Base-by-base conservation (phyloP, 2,329 filamentous ascomycete genomes). In the Westerdykella sp. region DNA sequence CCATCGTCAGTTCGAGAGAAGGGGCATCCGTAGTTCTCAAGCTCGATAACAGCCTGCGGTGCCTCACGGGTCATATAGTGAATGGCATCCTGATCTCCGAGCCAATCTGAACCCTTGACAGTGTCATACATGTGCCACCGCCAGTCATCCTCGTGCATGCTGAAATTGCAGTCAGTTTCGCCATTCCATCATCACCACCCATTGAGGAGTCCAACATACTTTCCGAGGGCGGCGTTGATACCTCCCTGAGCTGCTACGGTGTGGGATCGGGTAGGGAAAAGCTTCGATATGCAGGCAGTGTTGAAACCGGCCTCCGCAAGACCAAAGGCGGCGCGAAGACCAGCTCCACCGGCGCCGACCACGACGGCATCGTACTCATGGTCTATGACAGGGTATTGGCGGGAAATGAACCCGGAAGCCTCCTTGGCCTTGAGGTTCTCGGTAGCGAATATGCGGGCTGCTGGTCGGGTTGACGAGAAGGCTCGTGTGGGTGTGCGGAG, bases 51-150 rank as follows among this genome's bases (percentile, higher is more conserved):
- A 56, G 86, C 91, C 48, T 84, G 83, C 28, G 90, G 89, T 49
- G 90, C 90, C 74, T 96, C 90, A 63, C 89, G 81, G 62, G 90
- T 96, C 90, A 96, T 96, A 76, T 96, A 96, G 74, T 96, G 90
- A 66, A 96, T 96, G 54, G 90, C 90, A 68, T 96, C 90, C 73
- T 96, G 90, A 71, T 96, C 90, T 70, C 90, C 90, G 40, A 96
- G 81, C 90, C 90, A 96, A 76, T 96, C 90, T 54, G 87, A 95
- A 54, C 90, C 90, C 78, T 96, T 96, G 67, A 96, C 90, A 35
- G 90, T 96, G 70, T 96, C 90, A 77, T 96, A 96, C 90, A 96
- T 96, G 74, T 96, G 90, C 90, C 90, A 96, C 77, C 89, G 83
- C 90, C 90, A 96, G 74, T 96, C 89, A 64, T 96, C 90, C 76